phyloP scores from a whole-genome alignment of 2,329 filamentous ascomycete genomes.

The Aspergillus texensis region DNA sequence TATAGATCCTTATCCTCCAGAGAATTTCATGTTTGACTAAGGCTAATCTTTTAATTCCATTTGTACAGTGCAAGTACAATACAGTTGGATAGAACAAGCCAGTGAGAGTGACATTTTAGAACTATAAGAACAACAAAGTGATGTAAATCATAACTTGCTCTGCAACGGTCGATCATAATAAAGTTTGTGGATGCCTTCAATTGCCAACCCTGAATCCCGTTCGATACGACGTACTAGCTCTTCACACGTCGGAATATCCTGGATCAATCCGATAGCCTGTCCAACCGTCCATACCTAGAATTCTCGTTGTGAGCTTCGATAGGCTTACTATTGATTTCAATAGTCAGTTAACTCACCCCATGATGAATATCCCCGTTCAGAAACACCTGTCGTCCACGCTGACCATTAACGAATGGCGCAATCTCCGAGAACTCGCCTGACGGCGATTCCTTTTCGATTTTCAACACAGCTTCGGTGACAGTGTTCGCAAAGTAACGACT shows the following conservation, averaged over 20 bases:
- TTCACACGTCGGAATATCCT: slow-evolving; percentile 78
- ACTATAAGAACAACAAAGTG: too few species aligned
- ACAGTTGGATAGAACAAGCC: too few species aligned
- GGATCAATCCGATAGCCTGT: slow-evolving; percentile 87
- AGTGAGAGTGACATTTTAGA: too few species aligned
- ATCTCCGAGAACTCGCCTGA: slow-evolving; percentile 90
- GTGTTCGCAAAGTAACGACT: slow-evolving; percentile 87
- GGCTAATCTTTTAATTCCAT: rapidly evolving
- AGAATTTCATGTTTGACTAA: too few species aligned
- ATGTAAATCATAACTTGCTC: too few species aligned
- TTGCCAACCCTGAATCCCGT: too few species aligned
- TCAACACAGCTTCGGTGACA: slow-evolving; percentile 75
- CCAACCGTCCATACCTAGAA: slow-evolving; percentile 90
- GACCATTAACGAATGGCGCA: slow-evolving; percentile 82
- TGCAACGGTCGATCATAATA: too few species aligned
- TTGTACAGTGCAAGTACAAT: too few species aligned
- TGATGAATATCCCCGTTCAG: slow-evolving; percentile 89
- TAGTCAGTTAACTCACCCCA: slow-evolving; percentile 64
- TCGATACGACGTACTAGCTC: slow-evolving; percentile 46
- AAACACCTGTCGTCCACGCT: slow-evolving; percentile 89
- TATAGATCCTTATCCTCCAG: too few species aligned
- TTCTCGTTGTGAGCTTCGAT: too few species aligned
- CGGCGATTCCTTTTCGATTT: slow-evolving; percentile 79
- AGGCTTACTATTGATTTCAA: too few species aligned
- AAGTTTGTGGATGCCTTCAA: too few species aligned